Percentiles rank a stretch among this genome's conserved stretches.
Conservation (phyloP, 192 early-diverging fungal species). For the Backusella circina region DNA sequence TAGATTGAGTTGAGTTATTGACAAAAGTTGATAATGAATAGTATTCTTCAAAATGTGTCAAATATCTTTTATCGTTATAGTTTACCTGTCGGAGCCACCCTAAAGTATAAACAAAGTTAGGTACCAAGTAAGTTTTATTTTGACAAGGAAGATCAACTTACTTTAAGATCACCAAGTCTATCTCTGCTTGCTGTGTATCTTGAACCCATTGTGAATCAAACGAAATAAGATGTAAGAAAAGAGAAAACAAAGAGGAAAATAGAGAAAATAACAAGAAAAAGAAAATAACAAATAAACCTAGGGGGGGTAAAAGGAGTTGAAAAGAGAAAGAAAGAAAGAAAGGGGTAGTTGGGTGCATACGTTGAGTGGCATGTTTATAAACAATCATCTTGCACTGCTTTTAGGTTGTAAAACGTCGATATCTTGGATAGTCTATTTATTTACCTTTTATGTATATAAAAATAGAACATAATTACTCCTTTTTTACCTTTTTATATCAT, state of each 20-base stretch:
- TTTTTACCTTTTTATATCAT: background rate
- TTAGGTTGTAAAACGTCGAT: background rate
- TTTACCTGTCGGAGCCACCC: slow-evolving; percentile 7
- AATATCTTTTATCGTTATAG: background rate
- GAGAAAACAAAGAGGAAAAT: background rate
- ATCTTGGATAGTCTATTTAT: background rate
- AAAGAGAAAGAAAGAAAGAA: background rate
- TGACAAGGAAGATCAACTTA: background rate
- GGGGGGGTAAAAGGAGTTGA: background rate
- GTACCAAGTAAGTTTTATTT: too few species aligned
- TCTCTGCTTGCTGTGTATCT: slow-evolving; percentile 4
- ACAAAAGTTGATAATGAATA: background rate
- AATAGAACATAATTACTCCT: background rate
- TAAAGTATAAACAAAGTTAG: background rate
- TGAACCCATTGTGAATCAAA: background rate
- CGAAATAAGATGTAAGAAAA: background rate
- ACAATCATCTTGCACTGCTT: background rate
- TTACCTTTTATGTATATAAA: background rate
- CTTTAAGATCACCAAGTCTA: background rate
- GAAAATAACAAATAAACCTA: background rate
- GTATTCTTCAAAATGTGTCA: background rate
- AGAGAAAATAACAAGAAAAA: background rate
- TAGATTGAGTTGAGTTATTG: background rate
- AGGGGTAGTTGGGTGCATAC: background rate
- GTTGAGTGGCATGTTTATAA: background rate